Conservation (phyloP, 2,329 filamentous ascomycete species). For the Blumeria hordei region DNA sequence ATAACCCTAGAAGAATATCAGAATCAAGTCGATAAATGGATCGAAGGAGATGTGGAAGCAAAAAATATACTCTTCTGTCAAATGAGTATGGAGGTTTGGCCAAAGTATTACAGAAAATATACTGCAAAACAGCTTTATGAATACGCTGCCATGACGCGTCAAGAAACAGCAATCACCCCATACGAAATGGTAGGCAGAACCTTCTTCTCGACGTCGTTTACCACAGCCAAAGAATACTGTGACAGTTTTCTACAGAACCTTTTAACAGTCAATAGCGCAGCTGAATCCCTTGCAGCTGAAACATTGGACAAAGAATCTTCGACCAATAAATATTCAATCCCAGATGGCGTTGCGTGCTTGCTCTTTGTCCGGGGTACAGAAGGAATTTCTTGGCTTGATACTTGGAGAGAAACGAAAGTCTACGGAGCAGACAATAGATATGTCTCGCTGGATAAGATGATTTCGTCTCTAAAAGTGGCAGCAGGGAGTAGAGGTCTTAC, state of each 20-base stretch:
- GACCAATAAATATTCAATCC: too few relatives aligned
- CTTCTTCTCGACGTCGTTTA: neutral
- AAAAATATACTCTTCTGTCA: neutral
- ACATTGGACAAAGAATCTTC: too few relatives aligned
- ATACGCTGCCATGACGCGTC: neutral
- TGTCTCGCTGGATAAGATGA: too few relatives aligned
- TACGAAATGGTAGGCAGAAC: neutral
- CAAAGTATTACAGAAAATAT: neutral
- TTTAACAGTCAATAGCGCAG: neutral
- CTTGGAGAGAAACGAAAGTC: neutral
- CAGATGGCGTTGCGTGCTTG: too few relatives aligned
- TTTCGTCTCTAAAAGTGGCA: too few relatives aligned
- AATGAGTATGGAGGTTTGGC: neutral
- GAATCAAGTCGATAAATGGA: too few relatives aligned
- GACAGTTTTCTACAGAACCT: neutral
- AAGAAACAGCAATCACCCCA: neutral
- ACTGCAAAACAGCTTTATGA: neutral
- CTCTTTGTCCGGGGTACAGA: neutral
- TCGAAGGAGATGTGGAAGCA: neutral
- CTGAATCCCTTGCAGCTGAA: too few relatives aligned
- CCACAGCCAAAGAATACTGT: neutral
- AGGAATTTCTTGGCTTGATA: neutral
- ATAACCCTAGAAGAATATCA: too few relatives aligned
- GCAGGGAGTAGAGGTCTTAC: too few relatives aligned
- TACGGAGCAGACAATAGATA: too few relatives aligned